These are phyloP conservation scores for Polygonum maritimum DNA, from an alignment of 148 eudicot genomes.

Conservation along the genomic window DNA sequence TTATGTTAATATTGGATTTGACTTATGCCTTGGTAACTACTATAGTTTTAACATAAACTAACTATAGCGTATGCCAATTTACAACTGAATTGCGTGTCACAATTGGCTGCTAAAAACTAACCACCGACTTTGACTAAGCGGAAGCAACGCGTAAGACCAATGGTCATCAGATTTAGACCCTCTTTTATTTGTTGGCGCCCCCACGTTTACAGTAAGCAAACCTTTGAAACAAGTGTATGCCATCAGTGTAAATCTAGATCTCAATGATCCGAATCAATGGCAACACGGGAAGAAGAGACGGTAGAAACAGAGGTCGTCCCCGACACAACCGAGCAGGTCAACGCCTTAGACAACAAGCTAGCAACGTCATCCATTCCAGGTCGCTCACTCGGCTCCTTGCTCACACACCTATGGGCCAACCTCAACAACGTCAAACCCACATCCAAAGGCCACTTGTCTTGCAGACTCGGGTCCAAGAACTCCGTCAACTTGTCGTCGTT, in stretches of 20 bases:
- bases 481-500: conserved; percentile 16
- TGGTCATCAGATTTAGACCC: too few relatives aligned
- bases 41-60: too few relatives aligned
- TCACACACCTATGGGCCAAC: conserved; percentile 47
- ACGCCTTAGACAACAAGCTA: conserved; percentile 33
- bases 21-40: too few relatives aligned
- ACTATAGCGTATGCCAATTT: too few relatives aligned
- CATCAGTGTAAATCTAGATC: neutral
- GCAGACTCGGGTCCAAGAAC: conserved; percentile 46
- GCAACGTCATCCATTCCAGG: conserved; percentile 49
- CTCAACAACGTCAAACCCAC: conserved; percentile 37
- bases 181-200: too few relatives aligned
- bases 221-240: too few relatives aligned
- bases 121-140: too few relatives aligned
- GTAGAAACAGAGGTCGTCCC: conserved; percentile 9
- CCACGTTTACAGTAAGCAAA: too few relatives aligned
- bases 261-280: neutral
- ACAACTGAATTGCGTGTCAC: too few relatives aligned
- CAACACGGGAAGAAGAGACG: neutral
- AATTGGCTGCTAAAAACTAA: too few relatives aligned
- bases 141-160: too few relatives aligned
- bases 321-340: conserved; percentile 20
- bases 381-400: conserved; percentile 37
- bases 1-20: too few relatives aligned
- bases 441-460: conserved; percentile 38